Percentiles rank a stretch among this genome's conserved stretches.
phyloP scores from a whole-genome alignment of 2,329 filamentous ascomycete genomes.

The Cladophialophora exuberans region DNA sequence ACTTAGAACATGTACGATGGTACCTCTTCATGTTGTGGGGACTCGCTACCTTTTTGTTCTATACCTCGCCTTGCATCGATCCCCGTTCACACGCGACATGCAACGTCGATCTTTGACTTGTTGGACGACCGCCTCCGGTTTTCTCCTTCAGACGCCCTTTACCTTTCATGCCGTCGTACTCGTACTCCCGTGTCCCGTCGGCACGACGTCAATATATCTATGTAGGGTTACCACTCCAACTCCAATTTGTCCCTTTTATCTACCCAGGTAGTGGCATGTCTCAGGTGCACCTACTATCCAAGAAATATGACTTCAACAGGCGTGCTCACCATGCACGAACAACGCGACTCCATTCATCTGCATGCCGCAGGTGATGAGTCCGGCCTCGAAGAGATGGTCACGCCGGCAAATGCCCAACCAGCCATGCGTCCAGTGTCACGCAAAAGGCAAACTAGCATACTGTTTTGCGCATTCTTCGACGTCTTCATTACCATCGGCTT shows the following conservation, averaged over 20 bases:
- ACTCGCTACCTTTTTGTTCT: no score
- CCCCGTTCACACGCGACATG: neutral
- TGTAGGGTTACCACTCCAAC: neutral
- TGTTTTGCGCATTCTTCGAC: slow-evolving; percentile 49
- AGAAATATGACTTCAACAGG: neutral
- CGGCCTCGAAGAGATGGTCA: slow-evolving; percentile 16
- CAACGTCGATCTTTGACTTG: neutral
- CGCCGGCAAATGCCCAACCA: slow-evolving; percentile 27
- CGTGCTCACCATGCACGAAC: neutral
- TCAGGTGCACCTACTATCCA: neutral
- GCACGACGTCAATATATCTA: neutral
- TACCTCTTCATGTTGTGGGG: no score
- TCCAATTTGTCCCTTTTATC: neutral
- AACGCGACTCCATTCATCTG: slow-evolving; percentile 15
- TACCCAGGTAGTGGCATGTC: neutral
- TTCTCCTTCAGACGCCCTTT: slow-evolving; percentile 3
- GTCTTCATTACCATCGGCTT: slow-evolving; percentile 54
- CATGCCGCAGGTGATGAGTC: slow-evolving; percentile 18
- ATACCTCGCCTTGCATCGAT: neutral
- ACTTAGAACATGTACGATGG: no score
- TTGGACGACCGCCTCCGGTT: neutral
- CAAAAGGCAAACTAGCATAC: slow-evolving; percentile 48
- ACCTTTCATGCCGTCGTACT: no score
- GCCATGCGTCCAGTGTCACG: slow-evolving; percentile 42
- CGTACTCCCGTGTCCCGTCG: neutral